Base-by-base conservation (phyloP, 352 stramenopile genomes). In the Phytophthora hibernalis region DNA sequence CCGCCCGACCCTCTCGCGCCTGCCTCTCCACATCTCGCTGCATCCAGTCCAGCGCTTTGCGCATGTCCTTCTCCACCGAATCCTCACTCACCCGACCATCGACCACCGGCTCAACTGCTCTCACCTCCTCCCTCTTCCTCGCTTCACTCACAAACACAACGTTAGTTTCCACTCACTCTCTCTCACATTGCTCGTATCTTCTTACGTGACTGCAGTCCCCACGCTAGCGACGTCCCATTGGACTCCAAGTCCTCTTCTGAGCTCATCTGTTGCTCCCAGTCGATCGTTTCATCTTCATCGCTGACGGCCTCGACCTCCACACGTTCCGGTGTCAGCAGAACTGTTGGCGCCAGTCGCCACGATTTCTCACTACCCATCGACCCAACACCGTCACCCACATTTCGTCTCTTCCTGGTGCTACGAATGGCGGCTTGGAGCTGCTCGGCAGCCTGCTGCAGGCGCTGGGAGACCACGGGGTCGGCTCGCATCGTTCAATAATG, bases 401-500 rank as follows among this genome's bases (percentile, higher is more conserved):
- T 42, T n/a, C 52, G 21, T 15, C 13, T 55, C 62, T 60, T 68
- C 24, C 65, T 67, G 18, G 65, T 66, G 55, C 70, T 81, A n/a
- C 56, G 68, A 37, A 90, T 86, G 13, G 80, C 80, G 16, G 69
- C 71, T 16, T 87, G 79, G 8, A 90, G 79, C 54, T 89, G 75
- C 51, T 85, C 72, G 6, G 83, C 68, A 0, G 79, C 76, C 47
- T 72, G 71, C 51, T 87, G 79, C 12, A 91, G 61, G 20, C 64
- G 59, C 37, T 71, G 54, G 30, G 69, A 77, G 54, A 77, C 69
- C 1, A 22, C 58, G 12, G 65, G 65, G 38, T 77, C 69, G 5
- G 33, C 20, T 38, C 54, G 58, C 64, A 74, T 77, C 4, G 11
- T 7, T 33, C 8, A 48, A 44, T 12, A 44, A 22, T 65, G 66